Percentiles rank a stretch among this genome's conserved stretches.
Conservation (phyloP, 768 basidiomycete genomes). For the Mycena capillaripes region DNA sequence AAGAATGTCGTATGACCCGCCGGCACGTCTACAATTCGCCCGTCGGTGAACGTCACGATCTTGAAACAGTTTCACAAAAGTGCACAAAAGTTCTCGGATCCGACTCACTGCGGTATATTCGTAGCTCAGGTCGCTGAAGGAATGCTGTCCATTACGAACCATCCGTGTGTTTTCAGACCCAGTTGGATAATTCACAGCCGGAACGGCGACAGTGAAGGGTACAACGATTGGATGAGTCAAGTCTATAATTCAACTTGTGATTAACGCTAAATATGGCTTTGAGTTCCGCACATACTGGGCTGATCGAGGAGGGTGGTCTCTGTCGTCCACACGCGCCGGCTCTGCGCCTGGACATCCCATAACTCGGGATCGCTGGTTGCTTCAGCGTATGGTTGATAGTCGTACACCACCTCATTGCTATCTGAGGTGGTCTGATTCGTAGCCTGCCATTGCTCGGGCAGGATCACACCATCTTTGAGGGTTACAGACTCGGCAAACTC, state of each 20-base stretch:
- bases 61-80: constrained; percentile 8
- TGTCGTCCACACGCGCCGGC: constrained; percentile 6
- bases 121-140: not conserved
- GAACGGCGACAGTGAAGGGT: too few species aligned
- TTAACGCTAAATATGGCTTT: too few species aligned
- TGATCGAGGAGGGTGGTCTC: constrained; percentile 10
- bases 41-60: too few species aligned
- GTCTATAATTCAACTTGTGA: not conserved
- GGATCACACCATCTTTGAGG: not conserved
- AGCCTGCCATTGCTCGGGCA: constrained; percentile 13
- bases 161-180: too few species aligned
- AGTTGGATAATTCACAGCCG: too few species aligned
- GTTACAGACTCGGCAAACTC: constrained; percentile 23
- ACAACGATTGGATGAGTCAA: not conserved
- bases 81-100: not conserved
- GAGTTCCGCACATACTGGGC: not conserved
- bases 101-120: constrained; percentile 4
- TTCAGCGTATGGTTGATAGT: too few species aligned
- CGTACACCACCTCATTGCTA: not conserved
- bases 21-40: too few species aligned
- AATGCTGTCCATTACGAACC: not conserved
- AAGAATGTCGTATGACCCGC: too few species aligned
- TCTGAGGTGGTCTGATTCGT: too few species aligned
- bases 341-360: constrained; percentile 16
- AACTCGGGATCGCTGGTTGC: constrained; percentile 11